Conservation (phyloP, 2,329 filamentous ascomycete species). For the Acephala macrosclerotiorum region DNA sequence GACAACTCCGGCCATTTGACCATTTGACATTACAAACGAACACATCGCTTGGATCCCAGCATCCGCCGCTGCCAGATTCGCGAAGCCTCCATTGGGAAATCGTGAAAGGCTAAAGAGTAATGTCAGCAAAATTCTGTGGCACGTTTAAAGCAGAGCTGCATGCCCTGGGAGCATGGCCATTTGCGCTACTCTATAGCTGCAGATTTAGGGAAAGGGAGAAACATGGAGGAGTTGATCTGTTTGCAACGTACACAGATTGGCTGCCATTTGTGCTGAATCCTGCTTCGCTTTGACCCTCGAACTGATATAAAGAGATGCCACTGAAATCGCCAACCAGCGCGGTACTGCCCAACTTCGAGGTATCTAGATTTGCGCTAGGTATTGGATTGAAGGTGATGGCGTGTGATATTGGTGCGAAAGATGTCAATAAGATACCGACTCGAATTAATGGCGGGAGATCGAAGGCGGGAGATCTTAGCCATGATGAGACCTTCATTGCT, state of each 20-base stretch:
- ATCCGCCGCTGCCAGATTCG: slow-evolving; percentile 77
- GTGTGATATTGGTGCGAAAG: slow-evolving; percentile 50
- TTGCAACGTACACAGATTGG: slow-evolving; percentile 64
- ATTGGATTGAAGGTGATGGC: slow-evolving; percentile 67
- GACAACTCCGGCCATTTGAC: slow-evolving; percentile 75
- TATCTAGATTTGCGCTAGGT: slow-evolving; percentile 77
- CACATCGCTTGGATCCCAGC: slow-evolving; percentile 91
- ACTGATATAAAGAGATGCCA: slow-evolving; percentile 90
- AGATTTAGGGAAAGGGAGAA: no score
- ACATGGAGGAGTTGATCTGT: no score
- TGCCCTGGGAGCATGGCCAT: no score
- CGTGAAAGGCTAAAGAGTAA: slow-evolving; percentile 60
- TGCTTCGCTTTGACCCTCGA: slow-evolving; percentile 77
- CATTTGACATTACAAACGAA: slow-evolving; percentile 71
- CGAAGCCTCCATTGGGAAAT: slow-evolving; percentile 85
- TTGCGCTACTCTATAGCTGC: no score
- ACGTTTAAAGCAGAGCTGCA: no score
- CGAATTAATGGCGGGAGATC: slow-evolving; percentile 46
- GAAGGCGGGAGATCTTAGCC: slow-evolving; percentile 39
- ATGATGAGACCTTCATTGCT: slow-evolving; percentile 44
- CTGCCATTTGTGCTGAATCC: slow-evolving; percentile 76
- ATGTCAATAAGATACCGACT: slow-evolving; percentile 48
- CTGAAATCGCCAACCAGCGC: slow-evolving; percentile 90
- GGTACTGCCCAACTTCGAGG: slow-evolving; percentile 80
- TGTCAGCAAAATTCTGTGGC: no score